Percentiles rank a stretch among this genome's conserved stretches.
Conservation (phyloP, 2,329 filamentous ascomycete genomes). For the Pseudocercospora vitis region DNA sequence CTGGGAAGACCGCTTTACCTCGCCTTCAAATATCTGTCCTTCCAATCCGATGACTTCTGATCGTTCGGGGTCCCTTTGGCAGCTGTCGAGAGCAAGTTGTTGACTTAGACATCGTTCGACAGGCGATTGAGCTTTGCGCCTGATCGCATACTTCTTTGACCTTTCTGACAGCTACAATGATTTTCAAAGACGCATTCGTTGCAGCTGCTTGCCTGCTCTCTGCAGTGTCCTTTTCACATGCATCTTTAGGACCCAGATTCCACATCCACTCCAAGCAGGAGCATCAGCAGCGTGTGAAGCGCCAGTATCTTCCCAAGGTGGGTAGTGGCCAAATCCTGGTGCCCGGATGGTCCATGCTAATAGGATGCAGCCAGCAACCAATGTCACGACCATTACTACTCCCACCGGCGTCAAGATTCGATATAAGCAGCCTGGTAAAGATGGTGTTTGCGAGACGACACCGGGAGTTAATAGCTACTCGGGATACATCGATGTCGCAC, state of each 20-base stretch:
- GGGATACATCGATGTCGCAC: conserved; percentile 57
- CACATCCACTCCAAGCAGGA: conserved; percentile 1
- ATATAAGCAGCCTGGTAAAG: conserved; percentile 40
- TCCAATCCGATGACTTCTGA: too few species aligned
- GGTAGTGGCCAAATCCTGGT: background rate
- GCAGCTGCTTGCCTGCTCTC: conserved; percentile 2
- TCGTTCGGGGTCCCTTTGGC: too few species aligned
- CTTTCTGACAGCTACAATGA: conserved; percentile 3
- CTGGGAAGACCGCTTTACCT: background rate
- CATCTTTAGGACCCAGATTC: background rate
- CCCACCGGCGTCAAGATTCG: conserved; percentile 39
- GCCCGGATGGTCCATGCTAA: background rate
- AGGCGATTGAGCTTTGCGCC: too few species aligned
- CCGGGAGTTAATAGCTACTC: conserved; percentile 58
- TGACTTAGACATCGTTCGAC: too few species aligned
- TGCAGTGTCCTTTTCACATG: background rate
- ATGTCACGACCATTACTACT: conserved; percentile 45
- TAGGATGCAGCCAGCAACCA: background rate
- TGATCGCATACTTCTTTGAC: too few species aligned
- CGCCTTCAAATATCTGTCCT: background rate
- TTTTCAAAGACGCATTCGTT: background rate
- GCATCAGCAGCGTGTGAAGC: background rate
- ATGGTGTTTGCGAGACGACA: conserved; percentile 57
- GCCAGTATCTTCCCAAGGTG: background rate
- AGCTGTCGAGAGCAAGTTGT: background rate